Base-by-base conservation (phyloP, 306 rosid genomes). In the Sesbania bispinosa region DNA sequence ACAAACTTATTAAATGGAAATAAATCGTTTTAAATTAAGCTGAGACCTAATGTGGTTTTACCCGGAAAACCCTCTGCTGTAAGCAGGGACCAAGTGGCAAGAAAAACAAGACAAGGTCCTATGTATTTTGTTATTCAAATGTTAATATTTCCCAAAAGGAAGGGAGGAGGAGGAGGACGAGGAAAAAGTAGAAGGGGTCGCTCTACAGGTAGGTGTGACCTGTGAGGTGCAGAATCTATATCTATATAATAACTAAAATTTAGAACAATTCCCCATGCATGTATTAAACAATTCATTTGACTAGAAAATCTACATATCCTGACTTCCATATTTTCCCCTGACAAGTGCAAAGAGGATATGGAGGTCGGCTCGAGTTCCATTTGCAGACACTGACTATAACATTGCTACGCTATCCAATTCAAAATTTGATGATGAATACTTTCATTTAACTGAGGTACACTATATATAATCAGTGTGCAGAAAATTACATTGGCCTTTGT, bases 401-500 rank as follows among this genome's bases (percentile, higher is more conserved):
- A 62, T 70, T 69, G 54, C 53, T 41, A 10, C 5, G 58, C 81
- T 43, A 48, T 47, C 77, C 77, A 71, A 15, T 57, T 62, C 46
- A 76, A 75, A 74, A 79, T 61, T 76, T 68, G 62, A 67, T 13
- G 78, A 72, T 67, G 58, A 29, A 75, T 73, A 14, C 67, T 45
- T 69, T 79, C 76, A 70, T 75, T 79, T 33, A 74, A 77, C 80
- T 82, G 80, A 53, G 67, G 71, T 85, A 79, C 87, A 82, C 80
- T 74, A 77, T 75, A 72, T 80, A 70, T 47, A 69, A 81, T 77
- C 85, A 67, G 80, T 78, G 83, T 77, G 72, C 88, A 70, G 72
- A 86, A 81, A 75, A 77, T 82, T 90, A 89, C 87, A 88, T 62
- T 53, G 77, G 70, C 66, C 54, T 69, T 33, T 80, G 74, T 42